A percentile compares a stretch with the other conserved stretches of the same genome.
These are phyloP conservation scores for Vitellaria paradoxa DNA, from an alignment of 179 eudicot genomes.

Conservation along the genomic window DNA sequence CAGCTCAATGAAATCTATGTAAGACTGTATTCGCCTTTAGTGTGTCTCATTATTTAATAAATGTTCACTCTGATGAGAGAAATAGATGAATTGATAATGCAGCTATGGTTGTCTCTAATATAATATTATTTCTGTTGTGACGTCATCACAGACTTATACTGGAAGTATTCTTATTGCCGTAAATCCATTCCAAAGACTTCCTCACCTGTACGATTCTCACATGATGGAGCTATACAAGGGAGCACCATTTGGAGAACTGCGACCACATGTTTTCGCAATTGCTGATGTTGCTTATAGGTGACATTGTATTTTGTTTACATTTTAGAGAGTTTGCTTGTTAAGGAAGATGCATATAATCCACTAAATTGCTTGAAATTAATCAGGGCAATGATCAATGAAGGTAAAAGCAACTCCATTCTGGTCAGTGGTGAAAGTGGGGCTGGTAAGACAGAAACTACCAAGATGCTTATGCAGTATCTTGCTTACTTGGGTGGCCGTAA, in stretches of 20 bases:
- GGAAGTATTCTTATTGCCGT: constrained; percentile 96
- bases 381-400: constrained; percentile 92
- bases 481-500: constrained; percentile 93
- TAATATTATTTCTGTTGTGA: constrained; percentile 43
- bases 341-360: constrained; percentile 7
- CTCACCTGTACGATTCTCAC: constrained; percentile 74
- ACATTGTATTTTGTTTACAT: constrained; percentile 18
- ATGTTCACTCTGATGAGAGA: constrained; percentile 24
- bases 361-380: constrained; percentile 23
- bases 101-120: constrained; percentile 36
- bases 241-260: constrained; percentile 80
- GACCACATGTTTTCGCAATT: constrained; percentile 96
- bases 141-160: constrained; percentile 87
- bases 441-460: constrained; percentile 97
- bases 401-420: constrained; percentile 84
- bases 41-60: not conserved
- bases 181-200: constrained; percentile 94
- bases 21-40: constrained; percentile 30
- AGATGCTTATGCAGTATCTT: constrained; percentile 97
- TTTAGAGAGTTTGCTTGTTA: not conserved
- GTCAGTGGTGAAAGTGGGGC: constrained; percentile 99
- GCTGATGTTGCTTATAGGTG: constrained; percentile 94
- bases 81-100: constrained; percentile 33
- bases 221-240: constrained; percentile 97
- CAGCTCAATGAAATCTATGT: constrained; percentile 89